Conservation (phyloP, 2,329 filamentous ascomycete genomes). For the Aspergillus fischeri region DNA sequence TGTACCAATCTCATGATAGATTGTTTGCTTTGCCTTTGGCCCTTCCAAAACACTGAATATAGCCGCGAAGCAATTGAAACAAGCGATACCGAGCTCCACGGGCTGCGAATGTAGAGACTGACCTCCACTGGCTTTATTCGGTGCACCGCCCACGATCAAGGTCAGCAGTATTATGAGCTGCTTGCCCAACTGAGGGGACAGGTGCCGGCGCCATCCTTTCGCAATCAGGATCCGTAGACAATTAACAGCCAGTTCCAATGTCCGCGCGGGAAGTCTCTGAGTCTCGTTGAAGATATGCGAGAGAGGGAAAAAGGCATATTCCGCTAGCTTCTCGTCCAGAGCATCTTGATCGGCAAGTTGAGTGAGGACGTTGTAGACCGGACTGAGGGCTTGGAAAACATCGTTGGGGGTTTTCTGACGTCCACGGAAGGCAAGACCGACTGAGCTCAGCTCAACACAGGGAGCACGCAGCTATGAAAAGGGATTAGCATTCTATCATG, state of each 20-base stretch:
- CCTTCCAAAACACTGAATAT: conserved; percentile 60
- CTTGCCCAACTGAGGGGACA: conserved; percentile 69
- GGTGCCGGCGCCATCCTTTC: conserved; percentile 71
- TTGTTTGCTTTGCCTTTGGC: conserved; percentile 38
- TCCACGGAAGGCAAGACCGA: conserved; percentile 48
- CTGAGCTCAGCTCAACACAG: conserved; percentile 57
- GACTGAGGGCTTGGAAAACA: conserved; percentile 46
- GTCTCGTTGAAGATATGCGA: conserved; percentile 79
- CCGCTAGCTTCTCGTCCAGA: conserved; percentile 77
- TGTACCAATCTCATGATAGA: conserved; percentile 52
- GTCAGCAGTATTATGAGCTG: conserved; percentile 83
- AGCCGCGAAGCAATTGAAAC: conserved; percentile 64
- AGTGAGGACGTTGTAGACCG: conserved; percentile 37
- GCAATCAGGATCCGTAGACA: conserved; percentile 70
- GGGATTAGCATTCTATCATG: conserved; percentile 16
- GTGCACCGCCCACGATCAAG: conserved; percentile 71
- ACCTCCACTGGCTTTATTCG: conserved; percentile 46
- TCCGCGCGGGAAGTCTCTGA: conserved; percentile 63
- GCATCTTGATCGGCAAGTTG: conserved; percentile 38
- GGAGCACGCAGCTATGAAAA: conserved; percentile 50
- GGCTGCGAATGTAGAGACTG: conserved; percentile 35
- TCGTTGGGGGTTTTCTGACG: conserved; percentile 43
- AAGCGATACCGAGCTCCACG: conserved; percentile 71
- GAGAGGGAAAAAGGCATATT: conserved; percentile 93
- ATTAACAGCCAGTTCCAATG: conserved; percentile 69